Percentiles rank a stretch among this genome's conserved stretches.
phyloP scores from a whole-genome alignment of 2,329 filamentous ascomycete species.

The Cladosporium sp. region DNA sequence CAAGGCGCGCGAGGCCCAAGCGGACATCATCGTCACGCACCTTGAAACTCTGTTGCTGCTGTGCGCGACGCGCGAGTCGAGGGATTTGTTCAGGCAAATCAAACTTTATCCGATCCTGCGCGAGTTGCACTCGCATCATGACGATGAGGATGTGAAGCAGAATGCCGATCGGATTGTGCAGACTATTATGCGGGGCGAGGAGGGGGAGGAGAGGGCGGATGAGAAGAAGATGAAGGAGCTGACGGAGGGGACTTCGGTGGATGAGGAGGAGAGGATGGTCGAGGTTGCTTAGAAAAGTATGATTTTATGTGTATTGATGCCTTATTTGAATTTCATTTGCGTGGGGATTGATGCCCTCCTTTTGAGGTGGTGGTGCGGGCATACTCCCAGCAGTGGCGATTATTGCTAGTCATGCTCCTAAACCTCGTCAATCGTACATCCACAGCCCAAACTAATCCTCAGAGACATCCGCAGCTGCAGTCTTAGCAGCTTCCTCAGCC shows the following conservation, averaged over 20 bases:
- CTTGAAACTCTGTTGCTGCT: constrained; percentile 82
- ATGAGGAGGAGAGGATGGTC: constrained; percentile 37
- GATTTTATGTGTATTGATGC: too few species aligned
- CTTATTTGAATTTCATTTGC: too few species aligned
- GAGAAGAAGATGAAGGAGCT: constrained; percentile 40
- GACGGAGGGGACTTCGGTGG: constrained; percentile 23
- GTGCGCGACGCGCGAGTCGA: constrained; percentile 69
- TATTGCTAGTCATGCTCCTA: too few species aligned
- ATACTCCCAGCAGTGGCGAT: too few species aligned
- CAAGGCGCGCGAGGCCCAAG: constrained; percentile 76
- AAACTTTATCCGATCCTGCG: constrained; percentile 87
- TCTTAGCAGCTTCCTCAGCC: not conserved
- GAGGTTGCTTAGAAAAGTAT: constrained; percentile 33
- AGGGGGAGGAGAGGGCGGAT: constrained; percentile 46
- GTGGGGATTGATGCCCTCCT: too few species aligned
- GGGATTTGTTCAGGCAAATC: constrained; percentile 67
- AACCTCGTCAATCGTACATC: too few species aligned
- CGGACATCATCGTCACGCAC: constrained; percentile 75
- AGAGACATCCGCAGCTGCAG: too few species aligned
- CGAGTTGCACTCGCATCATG: constrained; percentile 73
- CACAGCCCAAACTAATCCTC: too few species aligned
- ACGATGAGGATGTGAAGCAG: constrained; percentile 75
- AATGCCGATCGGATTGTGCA: constrained; percentile 87
- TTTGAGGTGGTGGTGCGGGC: too few species aligned
- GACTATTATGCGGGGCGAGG: constrained; percentile 77